These are phyloP conservation scores for Hyaloperonospora brassicae DNA, from an alignment of 352 stramenopile genomes.

Conservation along the genomic window DNA sequence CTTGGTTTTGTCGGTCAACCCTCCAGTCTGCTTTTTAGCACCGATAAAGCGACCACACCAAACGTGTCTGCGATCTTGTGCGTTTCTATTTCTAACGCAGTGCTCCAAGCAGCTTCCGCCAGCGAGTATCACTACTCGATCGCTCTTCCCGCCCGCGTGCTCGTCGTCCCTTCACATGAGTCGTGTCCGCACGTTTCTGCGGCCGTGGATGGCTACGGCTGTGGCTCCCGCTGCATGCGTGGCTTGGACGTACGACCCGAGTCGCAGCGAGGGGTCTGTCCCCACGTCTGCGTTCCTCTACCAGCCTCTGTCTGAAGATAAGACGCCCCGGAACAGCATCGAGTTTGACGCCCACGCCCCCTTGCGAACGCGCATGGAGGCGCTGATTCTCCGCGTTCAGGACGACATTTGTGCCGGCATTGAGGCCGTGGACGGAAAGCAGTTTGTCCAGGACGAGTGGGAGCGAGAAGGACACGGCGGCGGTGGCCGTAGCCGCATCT, in stretches of 20 bases:
- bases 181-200: slow-evolving; percentile 16
- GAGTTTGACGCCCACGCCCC: slow-evolving; percentile 68
- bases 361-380: slow-evolving; percentile 72
- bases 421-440: slow-evolving; percentile 88
- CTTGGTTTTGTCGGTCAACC: too few species aligned
- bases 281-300: slow-evolving; percentile 55
- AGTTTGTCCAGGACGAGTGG: slow-evolving; percentile 94
- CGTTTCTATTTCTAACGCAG: too few species aligned
- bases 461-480: slow-evolving; percentile 90
- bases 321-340: slow-evolving; percentile 48
- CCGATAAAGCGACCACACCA: too few species aligned
- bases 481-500: slow-evolving; percentile 90
- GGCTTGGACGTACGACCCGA: slow-evolving; percentile 14
- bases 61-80: too few species aligned
- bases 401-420: slow-evolving; percentile 85
- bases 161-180: slow-evolving; percentile 9
- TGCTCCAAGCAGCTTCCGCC: too few species aligned
- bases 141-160: neutral
- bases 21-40: too few species aligned
- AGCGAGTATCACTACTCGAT: too few species aligned
- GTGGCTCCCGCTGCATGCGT: slow-evolving; percentile 20
- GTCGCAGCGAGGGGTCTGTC: slow-evolving; percentile 36
- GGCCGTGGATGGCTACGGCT: slow-evolving; percentile 16
- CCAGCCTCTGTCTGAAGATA: slow-evolving; percentile 52
- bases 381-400: slow-evolving; percentile 71